Evolutionary conservation across 2,329 filamentous ascomycete genomes (phyloP).

Genomic region (Cercospora sp.): DNA sequence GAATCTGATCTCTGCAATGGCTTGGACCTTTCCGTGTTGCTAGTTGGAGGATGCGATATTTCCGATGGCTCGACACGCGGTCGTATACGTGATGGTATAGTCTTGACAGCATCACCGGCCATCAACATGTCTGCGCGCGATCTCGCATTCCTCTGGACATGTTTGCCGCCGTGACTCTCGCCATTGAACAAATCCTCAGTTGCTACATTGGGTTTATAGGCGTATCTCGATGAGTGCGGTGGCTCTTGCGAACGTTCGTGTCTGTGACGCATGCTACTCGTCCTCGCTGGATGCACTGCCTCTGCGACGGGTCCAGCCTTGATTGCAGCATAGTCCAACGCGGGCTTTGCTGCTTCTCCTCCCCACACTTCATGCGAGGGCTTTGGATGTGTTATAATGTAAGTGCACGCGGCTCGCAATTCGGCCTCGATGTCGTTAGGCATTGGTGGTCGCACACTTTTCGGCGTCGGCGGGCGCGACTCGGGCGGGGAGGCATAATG

Average conservation of each 20-base stretch:
- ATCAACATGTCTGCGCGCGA: slow-evolving; percentile 35
- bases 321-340: slow-evolving; percentile 39
- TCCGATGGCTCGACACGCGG: slow-evolving; percentile 9
- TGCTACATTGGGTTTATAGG: slow-evolving; percentile 15
- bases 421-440: slow-evolving; percentile 46
- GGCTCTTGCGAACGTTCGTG: slow-evolving; percentile 13
- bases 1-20: slow-evolving; percentile 31
- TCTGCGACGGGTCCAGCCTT: slow-evolving; percentile 23
- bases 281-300: slow-evolving; percentile 17
- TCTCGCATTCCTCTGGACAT: slow-evolving; percentile 23
- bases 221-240: slow-evolving; percentile 22
- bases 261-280: slow-evolving; percentile 18
- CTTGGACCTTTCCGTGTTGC: slow-evolving; percentile 37
- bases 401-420: slow-evolving; percentile 48
- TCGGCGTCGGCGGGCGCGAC: slow-evolving; percentile 44
- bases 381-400: slow-evolving; percentile 44
- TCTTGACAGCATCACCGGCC: slow-evolving; percentile 18
- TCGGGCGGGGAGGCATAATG: slow-evolving; percentile 32
- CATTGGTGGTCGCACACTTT: slow-evolving; percentile 47
- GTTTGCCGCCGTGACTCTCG: slow-evolving; percentile 6
- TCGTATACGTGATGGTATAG: slow-evolving; percentile 24
- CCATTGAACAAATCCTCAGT: slow-evolving; percentile 30
- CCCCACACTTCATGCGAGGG: slow-evolving; percentile 40
- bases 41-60: slow-evolving; percentile 32
- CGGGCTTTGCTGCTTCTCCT: slow-evolving; percentile 34